Evolutionary conservation across 2,329 filamentous ascomycete genomes (phyloP).

Genomic region (Tolypocladium tropicale): DNA sequence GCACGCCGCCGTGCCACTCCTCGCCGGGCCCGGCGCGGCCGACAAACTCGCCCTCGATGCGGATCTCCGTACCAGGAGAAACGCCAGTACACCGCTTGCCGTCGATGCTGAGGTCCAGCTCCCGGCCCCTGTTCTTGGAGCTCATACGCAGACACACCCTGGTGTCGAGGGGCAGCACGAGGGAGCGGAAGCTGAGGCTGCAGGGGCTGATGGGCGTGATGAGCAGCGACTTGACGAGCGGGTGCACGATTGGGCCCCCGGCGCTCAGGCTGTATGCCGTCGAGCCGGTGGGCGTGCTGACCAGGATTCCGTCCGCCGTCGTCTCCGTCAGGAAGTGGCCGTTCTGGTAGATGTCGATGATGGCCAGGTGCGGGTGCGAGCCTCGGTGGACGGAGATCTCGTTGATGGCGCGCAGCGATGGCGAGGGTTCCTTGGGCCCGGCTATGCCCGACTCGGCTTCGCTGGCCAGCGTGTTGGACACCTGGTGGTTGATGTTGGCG

Average conservation of each 20-base stretch:
- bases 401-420: slow-evolving; percentile 67
- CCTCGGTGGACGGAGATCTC: slow-evolving; percentile 92
- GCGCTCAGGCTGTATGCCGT: slow-evolving; percentile 93
- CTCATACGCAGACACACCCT: slow-evolving; percentile 75
- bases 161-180: slow-evolving; percentile 80
- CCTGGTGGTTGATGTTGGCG: slow-evolving; percentile 42
- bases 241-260: slow-evolving; percentile 89
- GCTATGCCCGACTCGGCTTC: slow-evolving; percentile 30
- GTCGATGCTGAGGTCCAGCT: slow-evolving; percentile 72
- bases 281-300: slow-evolving; percentile 87
- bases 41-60: slow-evolving; percentile 80
- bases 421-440: slow-evolving; percentile 23
- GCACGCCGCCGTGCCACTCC: slow-evolving; percentile 69
- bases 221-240: slow-evolving; percentile 76
- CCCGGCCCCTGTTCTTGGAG: slow-evolving; percentile 65
- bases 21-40: slow-evolving; percentile 28
- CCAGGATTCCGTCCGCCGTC: slow-evolving; percentile 88
- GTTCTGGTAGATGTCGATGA: slow-evolving; percentile 86
- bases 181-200: slow-evolving; percentile 80
- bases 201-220: slow-evolving; percentile 92
- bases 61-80: slow-evolving; percentile 69
- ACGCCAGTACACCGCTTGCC: slow-evolving; percentile 60
- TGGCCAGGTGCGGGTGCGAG: slow-evolving; percentile 77
- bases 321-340: slow-evolving; percentile 86
- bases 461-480: slow-evolving; percentile 35